Base-by-base conservation (phyloP, 192 early-diverging fungal genomes). In the Phycomyces blakesleeanus region DNA sequence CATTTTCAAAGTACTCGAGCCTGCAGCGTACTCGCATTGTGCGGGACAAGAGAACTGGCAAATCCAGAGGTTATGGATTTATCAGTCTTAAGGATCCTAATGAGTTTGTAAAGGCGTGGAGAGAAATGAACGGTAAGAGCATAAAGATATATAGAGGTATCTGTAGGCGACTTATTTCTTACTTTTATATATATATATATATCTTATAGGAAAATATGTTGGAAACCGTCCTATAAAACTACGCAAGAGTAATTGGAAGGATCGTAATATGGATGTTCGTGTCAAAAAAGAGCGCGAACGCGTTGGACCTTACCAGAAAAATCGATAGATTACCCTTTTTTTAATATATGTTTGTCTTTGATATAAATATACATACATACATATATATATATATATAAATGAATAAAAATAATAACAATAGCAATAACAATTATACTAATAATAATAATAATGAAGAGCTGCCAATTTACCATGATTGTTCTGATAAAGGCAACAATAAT, bases 161-260 rank as follows among this genome's bases (percentile, higher is more conserved):
- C n/a, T n/a, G n/a, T n/a, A n/a, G n/a, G n/a, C n/a, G n/a, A 53
- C 29, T 11, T 8, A 29, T 25, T 55, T 34, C 29, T 67, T 14
- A 57, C 7, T 7, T 12, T 6, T 11, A 14, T 52, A n/a, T n/a
- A n/a, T n/a, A n/a, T n/a, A n/a, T n/a, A n/a, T n/a, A n/a, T n/a
- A n/a, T 59, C n/a, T 54, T 47, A 53, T 71, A 91, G 89, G 89
- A 47, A 97, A 98, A 77, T 98, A 96, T 72, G 89, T 98, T 5
- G 96, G 96, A 27, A 94, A 91, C 63, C 75, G 94, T 49, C 96
- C 96, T 3, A 93, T 98, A 61, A 95, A 93, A 67, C 83, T 98
- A 41, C 85, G 93, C 37, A 96, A 96, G 68, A 94, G 92, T 61
- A 92, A 75, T 25, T 96, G 94, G 94, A 88, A 92, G 57, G 92